Evolutionary conservation across 176 grass and related monocot genomes (phyloP).

Genomic region (Carex parvula): DNA sequence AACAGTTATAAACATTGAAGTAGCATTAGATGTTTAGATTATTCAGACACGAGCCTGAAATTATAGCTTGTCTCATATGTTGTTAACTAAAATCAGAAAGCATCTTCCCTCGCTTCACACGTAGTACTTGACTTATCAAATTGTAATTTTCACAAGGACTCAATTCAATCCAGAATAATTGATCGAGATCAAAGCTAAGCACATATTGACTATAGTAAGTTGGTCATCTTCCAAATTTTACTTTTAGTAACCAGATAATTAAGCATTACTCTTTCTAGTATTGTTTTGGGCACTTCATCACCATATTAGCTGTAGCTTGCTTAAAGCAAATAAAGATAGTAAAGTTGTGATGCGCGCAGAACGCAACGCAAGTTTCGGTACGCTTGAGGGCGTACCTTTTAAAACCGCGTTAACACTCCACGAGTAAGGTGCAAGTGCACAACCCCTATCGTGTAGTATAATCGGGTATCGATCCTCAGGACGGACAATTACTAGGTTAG

Average conservation of each 20-base stretch:
- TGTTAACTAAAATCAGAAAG: background rate
- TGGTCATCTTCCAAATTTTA: background rate
- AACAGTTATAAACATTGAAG: background rate
- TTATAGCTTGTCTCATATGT: background rate
- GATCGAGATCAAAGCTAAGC: background rate
- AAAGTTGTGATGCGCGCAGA: too few relatives aligned
- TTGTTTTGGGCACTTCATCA: background rate
- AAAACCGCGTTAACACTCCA: too few relatives aligned
- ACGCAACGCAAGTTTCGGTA: too few relatives aligned
- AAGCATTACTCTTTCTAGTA: background rate
- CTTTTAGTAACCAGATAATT: background rate
- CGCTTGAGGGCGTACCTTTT: too few relatives aligned
- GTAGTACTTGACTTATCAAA: background rate
- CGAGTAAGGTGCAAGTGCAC: too few relatives aligned
- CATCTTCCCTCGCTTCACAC: background rate
- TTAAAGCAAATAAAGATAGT: background rate
- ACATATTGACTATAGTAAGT: background rate
- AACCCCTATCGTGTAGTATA: too few relatives aligned
- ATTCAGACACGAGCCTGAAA: background rate
- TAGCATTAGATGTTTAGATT: background rate
- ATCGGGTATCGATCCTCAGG: too few relatives aligned
- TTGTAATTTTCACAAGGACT: background rate
- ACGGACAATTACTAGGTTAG: too few relatives aligned
- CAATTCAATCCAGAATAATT: background rate
- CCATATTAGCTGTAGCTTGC: background rate